Percentiles rank a stretch among this genome's conserved stretches.
Conservation (phyloP, 2,329 filamentous ascomycete species). For the Massarina eburnea region DNA sequence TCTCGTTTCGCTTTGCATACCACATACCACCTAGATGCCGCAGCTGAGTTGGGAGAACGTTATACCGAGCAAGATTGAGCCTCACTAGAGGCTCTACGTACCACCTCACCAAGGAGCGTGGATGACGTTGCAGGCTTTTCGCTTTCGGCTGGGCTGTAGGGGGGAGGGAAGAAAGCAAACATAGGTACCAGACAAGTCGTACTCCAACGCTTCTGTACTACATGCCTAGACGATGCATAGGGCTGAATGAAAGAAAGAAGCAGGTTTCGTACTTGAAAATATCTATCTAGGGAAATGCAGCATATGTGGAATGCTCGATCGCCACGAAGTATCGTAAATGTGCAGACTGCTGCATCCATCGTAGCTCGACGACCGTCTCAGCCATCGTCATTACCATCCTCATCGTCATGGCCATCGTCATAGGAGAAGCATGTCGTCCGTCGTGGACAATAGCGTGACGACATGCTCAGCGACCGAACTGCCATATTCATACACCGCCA, state of each 20-base stretch:
- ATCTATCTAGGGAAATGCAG: too few species aligned
- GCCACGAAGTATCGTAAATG: not conserved
- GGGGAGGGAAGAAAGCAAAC: too few species aligned
- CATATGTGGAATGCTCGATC: not conserved
- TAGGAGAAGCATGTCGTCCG: not conserved
- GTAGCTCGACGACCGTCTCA: too few species aligned
- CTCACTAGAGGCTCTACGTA: too few species aligned
- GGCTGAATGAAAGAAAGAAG: conserved; percentile 6
- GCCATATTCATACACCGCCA: conserved; percentile 2
- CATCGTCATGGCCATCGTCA: not conserved
- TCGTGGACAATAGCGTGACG: conserved; percentile 7
- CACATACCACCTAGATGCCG: not conserved
- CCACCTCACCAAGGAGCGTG: not conserved
- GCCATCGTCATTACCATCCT: not conserved
- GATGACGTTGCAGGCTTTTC: not conserved
- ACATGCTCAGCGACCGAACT: conserved; percentile 10
- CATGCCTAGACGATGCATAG: not conserved
- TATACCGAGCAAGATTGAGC: too few species aligned
- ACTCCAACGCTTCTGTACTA: not conserved
- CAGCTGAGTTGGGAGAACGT: not conserved
- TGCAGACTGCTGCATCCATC: not conserved
- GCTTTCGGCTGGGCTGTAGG: not conserved
- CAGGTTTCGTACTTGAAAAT: conserved; percentile 14
- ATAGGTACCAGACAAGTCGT: too few species aligned
- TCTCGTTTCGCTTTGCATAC: not conserved